Percentiles rank a stretch among this genome's conserved stretches.
These are phyloP conservation scores for Clarireedia monteithiana DNA, from an alignment of 2,329 filamentous ascomycete species.

Conservation along the genomic window DNA sequence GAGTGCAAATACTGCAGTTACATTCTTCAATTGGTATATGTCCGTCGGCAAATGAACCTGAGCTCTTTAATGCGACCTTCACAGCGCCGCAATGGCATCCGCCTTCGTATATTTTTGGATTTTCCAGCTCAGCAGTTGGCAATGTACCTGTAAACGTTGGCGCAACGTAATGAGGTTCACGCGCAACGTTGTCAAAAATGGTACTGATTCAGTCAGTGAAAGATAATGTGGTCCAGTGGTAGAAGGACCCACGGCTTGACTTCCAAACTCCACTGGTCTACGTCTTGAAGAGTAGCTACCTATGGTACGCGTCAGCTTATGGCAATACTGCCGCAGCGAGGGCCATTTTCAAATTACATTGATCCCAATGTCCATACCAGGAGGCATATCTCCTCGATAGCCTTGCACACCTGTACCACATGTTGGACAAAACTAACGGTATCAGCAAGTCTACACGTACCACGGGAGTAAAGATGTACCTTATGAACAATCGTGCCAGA, in stretches of 20 bases:
- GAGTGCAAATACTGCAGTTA: slow-evolving; percentile 18
- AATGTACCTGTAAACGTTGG: slow-evolving; percentile 9
- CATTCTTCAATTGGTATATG: slow-evolving; percentile 14
- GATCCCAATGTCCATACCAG: slow-evolving; percentile 30
- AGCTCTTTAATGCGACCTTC: slow-evolving; percentile 17
- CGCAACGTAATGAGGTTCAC: slow-evolving; percentile 14
- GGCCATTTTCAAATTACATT: slow-evolving; percentile 32
- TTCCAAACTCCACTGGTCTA: slow-evolving; percentile 15
- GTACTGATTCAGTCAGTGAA: neutral
- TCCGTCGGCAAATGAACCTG: slow-evolving; percentile 1
- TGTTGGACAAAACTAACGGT: slow-evolving; percentile 40
- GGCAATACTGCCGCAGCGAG: too few relatives aligned
- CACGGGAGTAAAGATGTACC: slow-evolving; percentile 20
- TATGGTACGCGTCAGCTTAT: neutral
- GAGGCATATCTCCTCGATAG: slow-evolving; percentile 23
- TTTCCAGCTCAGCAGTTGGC: slow-evolving; percentile 12
- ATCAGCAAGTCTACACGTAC: neutral
- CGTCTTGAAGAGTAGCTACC: slow-evolving; percentile 14
- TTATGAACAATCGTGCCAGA: slow-evolving; percentile 34
- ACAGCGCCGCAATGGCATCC: slow-evolving; percentile 23
- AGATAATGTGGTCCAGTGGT: neutral
- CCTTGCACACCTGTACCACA: slow-evolving; percentile 41
- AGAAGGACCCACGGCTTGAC: slow-evolving; percentile 8
- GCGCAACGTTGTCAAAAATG: slow-evolving; percentile 14
- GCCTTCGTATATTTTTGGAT: slow-evolving; percentile 18